Evolutionary conservation across 1,284 basidiomycete species (phyloP), one percentile per base, ranked within the genome.

Genomic region (Stereum hirsutum): DNA sequence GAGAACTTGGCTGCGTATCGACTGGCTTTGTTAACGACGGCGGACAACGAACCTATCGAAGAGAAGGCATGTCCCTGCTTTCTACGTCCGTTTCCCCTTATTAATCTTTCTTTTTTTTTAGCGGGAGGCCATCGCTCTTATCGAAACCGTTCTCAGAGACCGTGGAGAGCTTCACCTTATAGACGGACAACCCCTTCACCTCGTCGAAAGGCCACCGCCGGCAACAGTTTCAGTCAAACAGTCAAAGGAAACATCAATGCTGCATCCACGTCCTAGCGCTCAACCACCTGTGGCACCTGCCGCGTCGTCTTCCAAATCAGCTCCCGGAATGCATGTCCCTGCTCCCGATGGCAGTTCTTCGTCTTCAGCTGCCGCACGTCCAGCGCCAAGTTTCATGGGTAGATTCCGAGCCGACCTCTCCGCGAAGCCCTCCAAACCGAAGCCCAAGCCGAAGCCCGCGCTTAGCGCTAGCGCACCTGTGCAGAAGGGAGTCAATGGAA

Each of bases 1-100:
- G 68, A 74, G 45, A 76, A 86, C 54, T 64, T 88, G 20, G 72
- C 73, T 15, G 75, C 83, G 51, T 88, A 77, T 53, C 71, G 85
- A 32, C 66, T 71, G 37, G 77, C 84, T 60, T 59, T 88, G 30
- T 59, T 87, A 45, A 59, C 72, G 23, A 66, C 81, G 49, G 65
- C 71, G 11, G 68, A 71, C 7, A 75, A 80, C 48, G 85, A 88
- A 50, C 64, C 81, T 34, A 68, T 73, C 52, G 75, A 80, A 55
- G 66, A 72, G 39, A 65, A 83, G 51, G 84, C 84, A 60, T 47
- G 70, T 58, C 30, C 6, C 8, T 19, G 36, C 43, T 10, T 41
- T 21, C 26, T 28, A 36, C 27, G 27, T 41, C 26, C 14, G 11
- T 45, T 12, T 24, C 26, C 24, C 17, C 45, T 41, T 38, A 41